phyloP scores from a whole-genome alignment of 768 basidiomycete genomes.

The Suillus discolor region DNA sequence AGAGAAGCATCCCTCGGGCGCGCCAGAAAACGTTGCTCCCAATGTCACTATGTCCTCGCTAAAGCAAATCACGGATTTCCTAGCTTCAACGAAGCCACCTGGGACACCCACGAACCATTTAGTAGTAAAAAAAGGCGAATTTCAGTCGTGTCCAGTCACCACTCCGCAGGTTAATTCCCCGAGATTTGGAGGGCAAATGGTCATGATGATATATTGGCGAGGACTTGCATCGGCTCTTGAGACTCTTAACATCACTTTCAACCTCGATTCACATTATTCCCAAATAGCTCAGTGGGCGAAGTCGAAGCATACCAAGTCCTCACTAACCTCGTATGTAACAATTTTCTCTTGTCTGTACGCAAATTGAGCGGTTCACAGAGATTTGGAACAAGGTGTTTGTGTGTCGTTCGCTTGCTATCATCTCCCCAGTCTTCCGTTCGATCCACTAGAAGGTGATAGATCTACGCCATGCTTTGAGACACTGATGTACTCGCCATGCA shows the following conservation, averaged over 20 bases:
- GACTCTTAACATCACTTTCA: constrained; percentile 26
- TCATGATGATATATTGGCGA: constrained; percentile 17
- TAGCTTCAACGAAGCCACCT: background rate
- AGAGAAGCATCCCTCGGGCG: background rate
- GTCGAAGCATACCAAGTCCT: constrained; percentile 27
- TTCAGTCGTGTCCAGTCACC: background rate
- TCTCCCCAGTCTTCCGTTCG: constrained; percentile 25
- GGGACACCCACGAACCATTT: background rate
- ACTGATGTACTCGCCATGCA: constrained; percentile 31
- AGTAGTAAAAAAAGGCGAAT: background rate
- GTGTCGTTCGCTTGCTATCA: constrained; percentile 50
- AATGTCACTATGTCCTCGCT: background rate
- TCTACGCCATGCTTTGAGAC: constrained; percentile 18
- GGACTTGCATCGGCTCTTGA: constrained; percentile 17
- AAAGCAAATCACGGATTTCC: background rate
- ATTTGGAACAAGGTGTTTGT: constrained; percentile 39
- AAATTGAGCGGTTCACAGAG: constrained; percentile 24
- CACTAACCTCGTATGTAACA: constrained; percentile 38
- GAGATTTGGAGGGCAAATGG: constrained; percentile 22
- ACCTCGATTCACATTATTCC: constrained; percentile 29
- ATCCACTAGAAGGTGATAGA: constrained; percentile 14
- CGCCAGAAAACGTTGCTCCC: background rate
- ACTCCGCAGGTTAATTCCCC: background rate
- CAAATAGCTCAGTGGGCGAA: constrained; percentile 40
- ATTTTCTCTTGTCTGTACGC: background rate